Percentiles rank a stretch among this genome's conserved stretches.
phyloP scores from a whole-genome alignment of 179 eudicot genomes.

The Corrigiola litoralis region DNA sequence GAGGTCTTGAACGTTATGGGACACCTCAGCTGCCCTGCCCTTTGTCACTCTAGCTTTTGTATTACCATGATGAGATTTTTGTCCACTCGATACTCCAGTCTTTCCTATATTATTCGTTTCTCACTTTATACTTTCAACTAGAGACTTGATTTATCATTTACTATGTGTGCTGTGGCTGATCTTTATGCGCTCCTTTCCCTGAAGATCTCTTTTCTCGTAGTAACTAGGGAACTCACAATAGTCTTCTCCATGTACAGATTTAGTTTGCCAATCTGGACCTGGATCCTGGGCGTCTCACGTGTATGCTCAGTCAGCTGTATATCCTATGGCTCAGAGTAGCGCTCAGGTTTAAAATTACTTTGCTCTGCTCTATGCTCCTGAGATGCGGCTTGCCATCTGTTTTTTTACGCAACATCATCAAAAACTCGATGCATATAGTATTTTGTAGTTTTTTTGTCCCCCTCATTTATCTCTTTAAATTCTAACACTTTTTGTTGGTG shows the following conservation, averaged over 20 bases:
- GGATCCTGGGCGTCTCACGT: slow-evolving; percentile 91
- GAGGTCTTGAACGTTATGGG: not conserved
- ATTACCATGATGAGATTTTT: not conserved
- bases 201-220: too few species aligned
- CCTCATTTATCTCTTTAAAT: too few species aligned
- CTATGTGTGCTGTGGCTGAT: not conserved
- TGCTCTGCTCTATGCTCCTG: not conserved
- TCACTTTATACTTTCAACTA: not conserved
- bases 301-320: slow-evolving; percentile 80
- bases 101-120: not conserved
- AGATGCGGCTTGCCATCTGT: not conserved
- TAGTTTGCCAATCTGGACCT: slow-evolving; percentile 98
- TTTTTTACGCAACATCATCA: not conserved
- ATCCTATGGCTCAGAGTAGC: slow-evolving; percentile 98
- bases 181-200: not conserved
- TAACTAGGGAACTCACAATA: not conserved
- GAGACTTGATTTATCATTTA: slow-evolving; percentile 1
- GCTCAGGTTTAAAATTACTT: slow-evolving; percentile 60
- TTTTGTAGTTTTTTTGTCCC: not conserved
- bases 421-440: not conserved
- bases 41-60: slow-evolving; percentile 1
- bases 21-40: not conserved
- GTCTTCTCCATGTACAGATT: slow-evolving; percentile 46
- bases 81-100: not conserved
- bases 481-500: too few species aligned